phyloP scores from a whole-genome alignment of 2,329 filamentous ascomycete genomes.

The Colletotrichum destructivum region DNA sequence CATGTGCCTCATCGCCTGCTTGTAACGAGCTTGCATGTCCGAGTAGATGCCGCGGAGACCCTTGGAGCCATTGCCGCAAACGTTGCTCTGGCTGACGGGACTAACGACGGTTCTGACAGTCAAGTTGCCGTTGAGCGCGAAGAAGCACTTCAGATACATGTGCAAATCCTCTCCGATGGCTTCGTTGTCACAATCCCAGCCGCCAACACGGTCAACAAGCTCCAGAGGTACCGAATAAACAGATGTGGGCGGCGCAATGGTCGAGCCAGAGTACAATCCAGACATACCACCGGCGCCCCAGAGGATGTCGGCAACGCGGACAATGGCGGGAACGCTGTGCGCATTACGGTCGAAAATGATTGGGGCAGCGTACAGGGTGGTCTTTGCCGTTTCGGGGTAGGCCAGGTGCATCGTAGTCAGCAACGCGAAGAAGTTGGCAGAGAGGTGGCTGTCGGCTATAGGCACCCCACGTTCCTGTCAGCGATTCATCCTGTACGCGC shows the following conservation, averaged over 20 bases:
- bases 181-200: conserved; percentile 80
- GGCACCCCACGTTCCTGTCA: conserved; percentile 46
- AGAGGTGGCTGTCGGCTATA: conserved; percentile 79
- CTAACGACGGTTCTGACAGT: conserved; percentile 75
- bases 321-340: conserved; percentile 76
- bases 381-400: conserved; percentile 71
- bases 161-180: conserved; percentile 84
- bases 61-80: conserved; percentile 70
- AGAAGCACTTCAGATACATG: conserved; percentile 86
- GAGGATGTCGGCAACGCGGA: conserved; percentile 80
- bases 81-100: conserved; percentile 81
- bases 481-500: conserved; percentile 46
- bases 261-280: conserved; percentile 75
- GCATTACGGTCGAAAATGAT: conserved; percentile 84
- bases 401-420: conserved; percentile 75
- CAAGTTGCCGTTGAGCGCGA: conserved; percentile 79
- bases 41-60: conserved; percentile 68
- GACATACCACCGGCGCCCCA: conserved; percentile 82
- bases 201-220: conserved; percentile 77
- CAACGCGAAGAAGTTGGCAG: conserved; percentile 76
- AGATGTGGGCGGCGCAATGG: conserved; percentile 79
- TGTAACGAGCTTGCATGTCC: conserved; percentile 77
- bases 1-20: conserved; percentile 82
- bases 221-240: conserved; percentile 80
- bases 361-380: conserved; percentile 78